A percentile compares a stretch with the other conserved stretches of the same genome.
Evolutionary conservation across 495 filamentous ascomycete genomes (phyloP).

Genomic region (Friedmanniomyces endolithicus): DNA sequence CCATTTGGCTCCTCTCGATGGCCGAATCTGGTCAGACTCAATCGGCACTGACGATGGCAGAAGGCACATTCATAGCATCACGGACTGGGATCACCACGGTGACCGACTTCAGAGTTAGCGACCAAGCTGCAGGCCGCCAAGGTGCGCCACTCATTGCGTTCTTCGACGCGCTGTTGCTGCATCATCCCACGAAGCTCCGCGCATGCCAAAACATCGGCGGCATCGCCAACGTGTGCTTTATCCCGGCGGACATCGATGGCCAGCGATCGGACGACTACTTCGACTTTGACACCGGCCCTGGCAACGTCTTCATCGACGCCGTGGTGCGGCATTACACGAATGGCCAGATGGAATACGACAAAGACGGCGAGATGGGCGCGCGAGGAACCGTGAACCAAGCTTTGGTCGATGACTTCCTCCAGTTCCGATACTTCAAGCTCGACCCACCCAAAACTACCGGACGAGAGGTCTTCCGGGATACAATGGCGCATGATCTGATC

Average conservation of each 20-base stretch:
- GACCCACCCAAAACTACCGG: slow-evolving; percentile 47
- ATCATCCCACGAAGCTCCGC: slow-evolving; percentile 44
- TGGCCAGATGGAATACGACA: slow-evolving; percentile 15
- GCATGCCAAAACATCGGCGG: slow-evolving; percentile 50
- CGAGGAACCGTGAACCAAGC: slow-evolving; percentile 40
- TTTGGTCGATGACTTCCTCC: slow-evolving; percentile 42
- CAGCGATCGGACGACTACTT: slow-evolving; percentile 31
- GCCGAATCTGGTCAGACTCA: slow-evolving; percentile 37
- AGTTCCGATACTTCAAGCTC: slow-evolving; percentile 36
- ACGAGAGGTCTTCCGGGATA: slow-evolving; percentile 46
- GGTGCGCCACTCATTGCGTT: slow-evolving; percentile 39
- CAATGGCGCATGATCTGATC: slow-evolving; percentile 38
- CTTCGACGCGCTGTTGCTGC: slow-evolving; percentile 37
- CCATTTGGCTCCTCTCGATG: slow-evolving; percentile 47
- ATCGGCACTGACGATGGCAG: slow-evolving; percentile 39
- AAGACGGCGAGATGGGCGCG: slow-evolving; percentile 19
- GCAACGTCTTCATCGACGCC: slow-evolving; percentile 38
- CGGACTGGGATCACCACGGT: slow-evolving; percentile 34
- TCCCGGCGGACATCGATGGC: slow-evolving; percentile 40
- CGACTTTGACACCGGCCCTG: slow-evolving; percentile 43
- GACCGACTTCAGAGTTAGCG: slow-evolving; percentile 35
- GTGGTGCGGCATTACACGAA: slow-evolving; percentile 37
- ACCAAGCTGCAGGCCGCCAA: slow-evolving; percentile 36
- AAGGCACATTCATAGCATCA: slow-evolving; percentile 33
- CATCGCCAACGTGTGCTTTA: slow-evolving; percentile 49